phyloP scores from a whole-genome alignment of 805 yeast genomes.

The Cyberlindnera euphorbiae region DNA sequence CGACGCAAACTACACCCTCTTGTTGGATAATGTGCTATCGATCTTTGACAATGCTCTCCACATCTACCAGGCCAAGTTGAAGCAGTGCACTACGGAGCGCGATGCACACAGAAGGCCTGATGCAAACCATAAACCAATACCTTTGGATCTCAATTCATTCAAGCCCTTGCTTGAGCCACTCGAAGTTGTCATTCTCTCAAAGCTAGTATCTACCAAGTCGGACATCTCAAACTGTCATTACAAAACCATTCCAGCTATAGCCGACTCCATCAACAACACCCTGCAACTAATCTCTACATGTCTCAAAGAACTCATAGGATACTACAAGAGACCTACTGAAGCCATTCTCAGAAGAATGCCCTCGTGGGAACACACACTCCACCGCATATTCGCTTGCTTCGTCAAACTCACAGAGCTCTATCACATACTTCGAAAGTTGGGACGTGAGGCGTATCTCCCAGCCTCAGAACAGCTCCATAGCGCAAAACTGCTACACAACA shows the following conservation, averaged over 20 bases:
- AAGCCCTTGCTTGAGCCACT: constrained; percentile 30
- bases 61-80: constrained; percentile 28
- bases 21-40: constrained; percentile 10
- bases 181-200: constrained; percentile 32
- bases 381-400: constrained; percentile 37
- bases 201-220: constrained; percentile 26
- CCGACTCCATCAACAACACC: constrained; percentile 22
- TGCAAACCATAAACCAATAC: constrained; percentile 24
- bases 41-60: constrained; percentile 26
- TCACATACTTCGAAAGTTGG: constrained; percentile 35
- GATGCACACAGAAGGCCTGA: constrained; percentile 28
- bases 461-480: constrained; percentile 35
- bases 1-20: constrained; percentile 4
- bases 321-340: constrained; percentile 20
- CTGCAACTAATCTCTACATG: constrained; percentile 18
- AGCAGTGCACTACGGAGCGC: constrained; percentile 28
- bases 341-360: constrained; percentile 29
- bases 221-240: constrained; percentile 24
- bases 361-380: constrained; percentile 37
- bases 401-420: constrained; percentile 39
- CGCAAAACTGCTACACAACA: constrained; percentile 30
- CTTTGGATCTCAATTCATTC: constrained; percentile 26
- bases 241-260: constrained; percentile 26
- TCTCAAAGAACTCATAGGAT: constrained; percentile 25
- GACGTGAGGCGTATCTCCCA: constrained; percentile 37